These are phyloP conservation scores for Dryas drummondii DNA, from an alignment of 306 rosid genomes.

Conservation along the genomic window DNA sequence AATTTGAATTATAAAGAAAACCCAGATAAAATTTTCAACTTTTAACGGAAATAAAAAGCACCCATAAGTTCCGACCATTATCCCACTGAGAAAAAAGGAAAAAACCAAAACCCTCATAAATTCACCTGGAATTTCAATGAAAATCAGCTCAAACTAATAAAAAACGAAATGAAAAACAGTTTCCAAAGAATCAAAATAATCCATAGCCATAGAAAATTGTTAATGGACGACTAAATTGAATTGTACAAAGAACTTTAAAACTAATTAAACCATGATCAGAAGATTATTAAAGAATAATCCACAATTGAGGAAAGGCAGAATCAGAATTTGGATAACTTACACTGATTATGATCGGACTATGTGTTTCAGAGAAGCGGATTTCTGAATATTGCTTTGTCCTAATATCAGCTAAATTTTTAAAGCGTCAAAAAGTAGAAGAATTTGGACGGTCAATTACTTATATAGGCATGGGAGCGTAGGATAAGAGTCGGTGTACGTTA, in stretches of 20 bases:
- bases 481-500: conserved; percentile 1
- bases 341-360: conserved; percentile 1
- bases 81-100: neutral
- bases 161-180: conserved; percentile 1
- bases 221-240: neutral
- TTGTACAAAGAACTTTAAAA: neutral
- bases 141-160: conserved; percentile 18
- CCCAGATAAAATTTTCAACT: conserved; percentile 11
- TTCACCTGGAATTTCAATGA: neutral
- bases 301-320: conserved; percentile 3
- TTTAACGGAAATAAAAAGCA: neutral
- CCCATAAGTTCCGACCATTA: neutral
- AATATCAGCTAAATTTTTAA: neutral
- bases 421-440: neutral
- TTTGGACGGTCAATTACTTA: neutral
- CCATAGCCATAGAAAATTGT: neutral
- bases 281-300: neutral
- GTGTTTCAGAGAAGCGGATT: conserved; percentile 10
- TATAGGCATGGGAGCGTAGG: conserved; percentile 5
- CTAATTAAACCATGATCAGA: conserved; percentile 6
- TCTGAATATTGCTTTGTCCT: neutral
- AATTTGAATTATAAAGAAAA: conserved; percentile 18
- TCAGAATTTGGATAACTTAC: conserved; percentile 6
- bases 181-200: neutral
- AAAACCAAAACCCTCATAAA: neutral